Base-by-base conservation (phyloP, 495 filamentous ascomycete species). In the Talaromyces wortmannii region DNA sequence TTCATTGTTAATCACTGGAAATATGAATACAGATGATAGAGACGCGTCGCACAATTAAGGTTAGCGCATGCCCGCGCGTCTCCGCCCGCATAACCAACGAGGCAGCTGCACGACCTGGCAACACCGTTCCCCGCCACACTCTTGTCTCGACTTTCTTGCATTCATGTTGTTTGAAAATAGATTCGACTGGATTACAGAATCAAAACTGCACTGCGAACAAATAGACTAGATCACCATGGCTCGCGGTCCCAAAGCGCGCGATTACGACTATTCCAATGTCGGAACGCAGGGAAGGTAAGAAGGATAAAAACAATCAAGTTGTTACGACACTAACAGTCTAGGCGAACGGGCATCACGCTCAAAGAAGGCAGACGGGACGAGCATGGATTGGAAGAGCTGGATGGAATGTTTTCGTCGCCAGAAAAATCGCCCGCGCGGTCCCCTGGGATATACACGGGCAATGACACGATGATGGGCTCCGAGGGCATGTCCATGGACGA, bases 351-450 rank as follows among this genome's bases (percentile, higher is more conserved):
- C 18, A 77, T 95, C 31, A 88, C 83, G 1, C 68, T 98, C 30
- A 80, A 82, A 64, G 90, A 97, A 69, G 89, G 89, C 43, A 72
- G 87, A 51, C 86, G 90, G 71, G 91, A 97, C 71, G 94, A 91
- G 65, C 75, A 95, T 78, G 94, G 95, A 67, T 81, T 98, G 71
- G 91, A 97, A 67, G 83, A 84, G 33, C 78, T 96, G 52, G 87
- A 90, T 23, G 79, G 79, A 48, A 82, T 96, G 59, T 97, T 96
- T 69, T 96, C 91, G 4, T 96, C 92, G 10, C 92, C 92, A 31
- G 83, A 78, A 53, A 88, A 86, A 57, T 75, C 82, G 15, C 73
- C 76, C 50, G 58, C 74, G 11, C 67, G 69, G 57, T 61, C 64
- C 31, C 72, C 73, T 56, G 71, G 68, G 7, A 63, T 72, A 50